These are phyloP conservation scores for Epicoccum nigrum DNA, from an alignment of 2,329 filamentous ascomycete species.

Conservation along the genomic window DNA sequence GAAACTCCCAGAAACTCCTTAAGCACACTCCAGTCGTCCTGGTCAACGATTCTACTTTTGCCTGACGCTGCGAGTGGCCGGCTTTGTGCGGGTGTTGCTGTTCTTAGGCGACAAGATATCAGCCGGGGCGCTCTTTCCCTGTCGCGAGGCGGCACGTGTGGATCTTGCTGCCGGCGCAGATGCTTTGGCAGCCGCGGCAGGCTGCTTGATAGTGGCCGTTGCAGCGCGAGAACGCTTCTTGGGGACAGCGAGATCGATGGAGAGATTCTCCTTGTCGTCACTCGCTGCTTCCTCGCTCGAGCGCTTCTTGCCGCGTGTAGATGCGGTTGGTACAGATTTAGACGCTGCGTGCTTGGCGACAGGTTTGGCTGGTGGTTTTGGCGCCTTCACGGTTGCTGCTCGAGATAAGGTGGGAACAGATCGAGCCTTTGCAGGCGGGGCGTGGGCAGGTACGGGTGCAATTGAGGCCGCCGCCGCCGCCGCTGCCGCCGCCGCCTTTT, in stretches of 20 bases:
- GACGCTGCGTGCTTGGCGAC: conserved; percentile 16
- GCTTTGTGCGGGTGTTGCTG: conserved; percentile 25
- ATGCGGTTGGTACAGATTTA: conserved; percentile 15
- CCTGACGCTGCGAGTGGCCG: conserved; percentile 25
- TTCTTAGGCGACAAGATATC: conserved; percentile 36
- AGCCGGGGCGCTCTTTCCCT: conserved; percentile 25
- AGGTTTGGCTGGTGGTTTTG: conserved; percentile 15
- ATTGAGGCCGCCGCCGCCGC: background rate
- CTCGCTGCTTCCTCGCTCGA: conserved; percentile 34
- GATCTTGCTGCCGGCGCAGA: conserved; percentile 20
- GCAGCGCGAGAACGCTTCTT: conserved; percentile 29
- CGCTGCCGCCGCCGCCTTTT: conserved; percentile 15
- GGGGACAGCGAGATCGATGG: conserved; percentile 24
- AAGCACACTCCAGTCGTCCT: conserved; percentile 5
- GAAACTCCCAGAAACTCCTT: conserved; percentile 17
- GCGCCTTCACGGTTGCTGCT: conserved; percentile 13
- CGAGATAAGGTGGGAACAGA: conserved; percentile 20
- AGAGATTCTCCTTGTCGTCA: conserved; percentile 39
- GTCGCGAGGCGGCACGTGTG: conserved; percentile 34
- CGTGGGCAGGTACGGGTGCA: background rate
- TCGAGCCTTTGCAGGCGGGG: conserved; percentile 6
- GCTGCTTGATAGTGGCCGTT: conserved; percentile 16
- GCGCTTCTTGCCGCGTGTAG: conserved; percentile 32
- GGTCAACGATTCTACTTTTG: conserved; percentile 28
- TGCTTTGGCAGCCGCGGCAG: conserved; percentile 14